Evolutionary conservation across 441 rosid genomes (phyloP), one percentile per base, ranked within the genome.

Genomic region (Mallotus japonicus): DNA sequence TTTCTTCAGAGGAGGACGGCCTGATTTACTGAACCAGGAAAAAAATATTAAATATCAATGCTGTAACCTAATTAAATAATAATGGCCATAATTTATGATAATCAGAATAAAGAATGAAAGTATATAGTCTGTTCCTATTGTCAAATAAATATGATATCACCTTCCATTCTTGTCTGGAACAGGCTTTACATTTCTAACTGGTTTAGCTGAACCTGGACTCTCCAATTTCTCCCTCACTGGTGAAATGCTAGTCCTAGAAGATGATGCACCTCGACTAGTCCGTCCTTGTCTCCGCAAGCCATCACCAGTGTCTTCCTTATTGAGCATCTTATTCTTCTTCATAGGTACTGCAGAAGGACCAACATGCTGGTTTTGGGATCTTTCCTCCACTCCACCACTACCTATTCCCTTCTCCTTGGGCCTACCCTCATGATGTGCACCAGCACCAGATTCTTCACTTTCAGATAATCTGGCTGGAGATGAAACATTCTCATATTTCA

Each of bases 1-100:
- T 72, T 84, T 87, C 80, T 84, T 86, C 16, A 84, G 78, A 63
- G 91, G 89, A 37, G 88, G 90, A 49, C 91, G 87, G 62, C 91
- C 87, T 6, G 87, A 77, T 82, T 84, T 87, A 73, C 89, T 87
- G 91, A 70, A 78, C 70, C 63, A 79, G 70, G 68, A 71, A 72
- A 76, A 56, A 37, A 24, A 75, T n/a, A 73, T 53, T 42, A 66
- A 62, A 70, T 53, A 64, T 65, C 32, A 66, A 61, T 8, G 63
- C 60, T 57, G 63, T 57, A 64, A 73, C 47, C 50, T 34, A 42
- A 34, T 66, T 28, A 53, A 6, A 37, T 34, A 20, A 28, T 32
- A 67, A 55, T 46, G 19, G 54, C 20, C 37, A n/a, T 17, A 4
- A 37, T 6, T 66, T 56, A n/a, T 37, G 11, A 24, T 17, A 24